phyloP scores from a whole-genome alignment of 192 early-diverging fungal genomes.

The Phycomyces blakesleeanus region DNA sequence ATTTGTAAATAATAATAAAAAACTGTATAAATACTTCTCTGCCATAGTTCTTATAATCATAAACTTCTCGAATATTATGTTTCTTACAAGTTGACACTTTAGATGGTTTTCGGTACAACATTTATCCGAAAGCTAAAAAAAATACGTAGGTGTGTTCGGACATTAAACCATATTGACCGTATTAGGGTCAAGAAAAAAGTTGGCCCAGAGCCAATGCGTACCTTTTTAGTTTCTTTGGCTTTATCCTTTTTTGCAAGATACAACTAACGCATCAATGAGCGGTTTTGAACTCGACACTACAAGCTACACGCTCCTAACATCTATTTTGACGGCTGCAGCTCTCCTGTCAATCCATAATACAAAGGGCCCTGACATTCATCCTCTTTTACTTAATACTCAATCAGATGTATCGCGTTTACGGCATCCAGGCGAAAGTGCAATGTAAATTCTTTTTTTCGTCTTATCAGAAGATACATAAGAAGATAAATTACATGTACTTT shows the following conservation, averaged over 20 bases:
- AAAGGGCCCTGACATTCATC: slow-evolving; percentile 55
- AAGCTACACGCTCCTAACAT: slow-evolving; percentile 36
- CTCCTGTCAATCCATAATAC: slow-evolving; percentile 37
- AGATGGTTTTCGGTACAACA: no score
- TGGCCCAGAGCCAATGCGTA: neutral
- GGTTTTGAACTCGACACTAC: slow-evolving; percentile 43
- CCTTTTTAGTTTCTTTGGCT: neutral
- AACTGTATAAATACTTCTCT: no score
- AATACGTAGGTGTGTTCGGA: no score
- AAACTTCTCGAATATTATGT: no score
- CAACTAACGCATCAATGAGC: slow-evolving; percentile 10
- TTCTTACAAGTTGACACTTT: no score
- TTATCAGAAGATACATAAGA: no score
- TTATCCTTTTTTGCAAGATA: slow-evolving; percentile 1
- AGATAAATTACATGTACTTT: no score
- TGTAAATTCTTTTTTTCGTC: slow-evolving; percentile 10
- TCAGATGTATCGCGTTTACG: slow-evolving; percentile 44
- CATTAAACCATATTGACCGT: no score
- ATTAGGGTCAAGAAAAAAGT: no score
- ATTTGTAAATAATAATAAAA: no score
- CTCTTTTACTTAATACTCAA: slow-evolving; percentile 52
- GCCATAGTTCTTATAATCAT: no score
- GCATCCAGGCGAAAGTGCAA: slow-evolving; percentile 46
- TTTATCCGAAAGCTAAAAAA: no score
- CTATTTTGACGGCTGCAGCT: slow-evolving; percentile 37